Evolutionary conservation across 352 stramenopile species (phyloP).

Genomic region (Phytophthora podocarpi): DNA sequence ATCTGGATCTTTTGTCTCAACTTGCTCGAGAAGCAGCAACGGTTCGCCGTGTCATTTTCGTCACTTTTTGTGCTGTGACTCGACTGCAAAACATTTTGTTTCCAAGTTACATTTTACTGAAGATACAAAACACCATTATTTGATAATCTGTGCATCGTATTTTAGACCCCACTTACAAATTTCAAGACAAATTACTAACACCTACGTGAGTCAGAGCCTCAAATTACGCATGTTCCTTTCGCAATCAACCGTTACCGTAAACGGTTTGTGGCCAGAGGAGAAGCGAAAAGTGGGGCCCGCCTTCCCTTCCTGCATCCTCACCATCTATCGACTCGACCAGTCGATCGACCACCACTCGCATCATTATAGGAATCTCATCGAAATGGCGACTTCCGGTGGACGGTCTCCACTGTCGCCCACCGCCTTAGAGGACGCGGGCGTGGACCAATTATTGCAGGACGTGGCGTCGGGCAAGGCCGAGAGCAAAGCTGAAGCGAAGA

Average conservation of each 20-base stretch:
- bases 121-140: too few species aligned
- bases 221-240: background rate
- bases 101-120: too few species aligned
- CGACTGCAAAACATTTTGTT: too few species aligned
- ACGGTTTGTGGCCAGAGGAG: conserved; percentile 9
- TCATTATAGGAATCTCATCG: background rate
- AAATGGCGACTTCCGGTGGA: conserved; percentile 15
- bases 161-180: conserved; percentile 13
- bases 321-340: conserved; percentile 11
- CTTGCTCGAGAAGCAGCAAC: too few species aligned
- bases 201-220: conserved; percentile 1
- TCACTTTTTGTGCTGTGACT: too few species aligned
- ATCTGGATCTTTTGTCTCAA: too few species aligned
- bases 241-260: conserved; percentile 21
- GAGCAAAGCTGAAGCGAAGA: conserved; percentile 31
- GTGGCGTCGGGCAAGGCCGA: conserved; percentile 2
- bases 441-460: conserved; percentile 17
- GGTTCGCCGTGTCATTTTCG: too few species aligned
- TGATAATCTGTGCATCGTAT: too few species aligned
- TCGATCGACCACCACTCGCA: background rate
- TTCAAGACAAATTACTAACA: conserved; percentile 8
- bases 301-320: conserved; percentile 17
- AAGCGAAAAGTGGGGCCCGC: background rate
- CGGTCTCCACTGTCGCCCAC: conserved; percentile 21
- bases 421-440: conserved; percentile 1